Evolutionary conservation across 2,329 filamentous ascomycete genomes (phyloP).

Genomic region (Gremmenia infestans): DNA sequence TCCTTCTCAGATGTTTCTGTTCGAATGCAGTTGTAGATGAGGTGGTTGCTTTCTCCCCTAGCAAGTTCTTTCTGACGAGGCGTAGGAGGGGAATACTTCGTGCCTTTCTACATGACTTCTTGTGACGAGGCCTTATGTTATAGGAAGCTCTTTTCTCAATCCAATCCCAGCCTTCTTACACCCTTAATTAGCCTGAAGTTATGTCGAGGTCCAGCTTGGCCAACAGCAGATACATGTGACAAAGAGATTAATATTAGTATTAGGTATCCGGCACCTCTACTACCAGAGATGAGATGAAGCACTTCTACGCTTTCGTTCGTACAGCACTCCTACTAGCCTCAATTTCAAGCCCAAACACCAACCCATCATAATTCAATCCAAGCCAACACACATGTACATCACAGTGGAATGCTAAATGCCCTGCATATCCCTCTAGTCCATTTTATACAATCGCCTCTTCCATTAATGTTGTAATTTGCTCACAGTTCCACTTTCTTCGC

Average conservation of each 20-base stretch:
- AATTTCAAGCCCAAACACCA: background rate
- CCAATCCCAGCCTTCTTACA: too few species aligned
- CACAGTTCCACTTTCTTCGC: conserved; percentile 22
- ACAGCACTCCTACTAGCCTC: background rate
- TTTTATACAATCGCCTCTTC: conserved; percentile 6
- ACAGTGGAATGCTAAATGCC: conserved; percentile 8
- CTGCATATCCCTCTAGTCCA: background rate
- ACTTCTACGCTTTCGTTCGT: background rate
- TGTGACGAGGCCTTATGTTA: too few species aligned
- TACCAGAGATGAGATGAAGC: conserved; percentile 1
- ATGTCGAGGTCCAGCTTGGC: background rate
- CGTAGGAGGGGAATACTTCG: too few species aligned
- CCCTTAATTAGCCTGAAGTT: background rate
- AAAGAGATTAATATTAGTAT: conserved; percentile 12
- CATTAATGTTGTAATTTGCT: background rate
- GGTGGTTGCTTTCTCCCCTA: too few species aligned
- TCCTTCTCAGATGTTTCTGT: too few species aligned
- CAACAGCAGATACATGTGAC: background rate
- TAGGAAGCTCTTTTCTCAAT: too few species aligned
- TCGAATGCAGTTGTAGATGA: too few species aligned
- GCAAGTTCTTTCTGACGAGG: too few species aligned
- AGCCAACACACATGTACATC: conserved; percentile 13
- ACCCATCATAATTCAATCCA: conserved; percentile 7
- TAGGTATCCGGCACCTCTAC: conserved; percentile 18
- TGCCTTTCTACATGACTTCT: too few species aligned